phyloP scores from a whole-genome alignment of 768 basidiomycete species.

The Auricularia sp. region DNA sequence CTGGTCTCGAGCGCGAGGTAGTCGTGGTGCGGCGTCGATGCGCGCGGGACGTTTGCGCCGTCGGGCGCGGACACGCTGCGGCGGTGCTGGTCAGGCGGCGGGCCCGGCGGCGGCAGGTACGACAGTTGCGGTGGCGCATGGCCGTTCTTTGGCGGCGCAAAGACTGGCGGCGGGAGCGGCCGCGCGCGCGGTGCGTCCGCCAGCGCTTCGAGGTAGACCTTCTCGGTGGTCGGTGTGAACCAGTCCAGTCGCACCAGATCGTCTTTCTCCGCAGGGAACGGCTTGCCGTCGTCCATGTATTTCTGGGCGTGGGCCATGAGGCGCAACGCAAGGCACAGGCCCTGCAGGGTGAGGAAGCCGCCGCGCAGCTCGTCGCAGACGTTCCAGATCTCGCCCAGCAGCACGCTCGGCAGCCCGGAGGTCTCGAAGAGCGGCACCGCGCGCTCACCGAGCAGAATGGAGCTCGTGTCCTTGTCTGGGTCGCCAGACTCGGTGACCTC shows the following conservation, averaged over 20 bases:
- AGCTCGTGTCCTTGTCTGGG: not conserved
- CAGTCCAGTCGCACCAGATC: not conserved
- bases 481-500: not conserved
- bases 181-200: not conserved
- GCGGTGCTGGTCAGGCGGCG: not conserved
- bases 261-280: not conserved
- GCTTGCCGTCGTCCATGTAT: not conserved
- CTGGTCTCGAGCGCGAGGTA: not conserved
- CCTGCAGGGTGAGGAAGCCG: not conserved
- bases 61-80: too few species aligned
- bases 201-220: not conserved
- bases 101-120: not conserved
- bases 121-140: not conserved
- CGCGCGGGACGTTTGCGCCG: not conserved
- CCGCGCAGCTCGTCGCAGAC: not conserved
- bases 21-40: not conserved
- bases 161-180: not conserved
- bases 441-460: not conserved
- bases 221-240: not conserved
- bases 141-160: not conserved
- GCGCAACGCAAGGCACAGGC: not conserved
- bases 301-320: not conserved
- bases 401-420: not conserved
- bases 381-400: constrained; percentile 2
- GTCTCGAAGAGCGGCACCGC: not conserved